These are phyloP conservation scores for Coemansia sp. DNA, from an alignment of 192 early-diverging fungal genomes.

Conservation along the genomic window DNA sequence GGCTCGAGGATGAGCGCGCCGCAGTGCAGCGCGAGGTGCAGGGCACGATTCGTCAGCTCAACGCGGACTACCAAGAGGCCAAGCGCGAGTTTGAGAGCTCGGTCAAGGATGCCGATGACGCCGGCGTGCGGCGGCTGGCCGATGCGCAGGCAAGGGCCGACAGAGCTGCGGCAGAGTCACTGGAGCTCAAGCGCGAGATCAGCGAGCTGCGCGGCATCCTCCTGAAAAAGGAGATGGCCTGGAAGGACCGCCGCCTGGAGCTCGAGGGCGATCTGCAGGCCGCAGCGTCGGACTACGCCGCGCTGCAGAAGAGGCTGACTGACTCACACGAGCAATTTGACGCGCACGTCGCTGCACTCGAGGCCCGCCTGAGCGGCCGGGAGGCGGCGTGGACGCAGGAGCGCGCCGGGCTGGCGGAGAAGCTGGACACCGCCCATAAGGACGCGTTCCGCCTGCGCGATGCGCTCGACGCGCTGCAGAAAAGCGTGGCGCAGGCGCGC, in stretches of 20 bases:
- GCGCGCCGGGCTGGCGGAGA: constrained; percentile 34
- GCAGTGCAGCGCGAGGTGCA: constrained; percentile 40
- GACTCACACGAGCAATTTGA: constrained; percentile 20
- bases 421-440: constrained; percentile 53
- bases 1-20: constrained; percentile 45
- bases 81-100: constrained; percentile 43
- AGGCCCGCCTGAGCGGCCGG: constrained; percentile 18
- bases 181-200: constrained; percentile 32
- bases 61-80: constrained; percentile 28
- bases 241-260: constrained; percentile 39
- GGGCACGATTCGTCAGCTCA: constrained; percentile 43
- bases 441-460: constrained; percentile 51
- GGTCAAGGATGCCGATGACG: constrained; percentile 41
- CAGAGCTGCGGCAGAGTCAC: constrained; percentile 23
- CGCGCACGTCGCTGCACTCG: constrained; percentile 2
- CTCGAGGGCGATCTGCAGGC: constrained; percentile 38
- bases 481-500: constrained; percentile 26
- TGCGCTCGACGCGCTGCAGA: constrained; percentile 30
- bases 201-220: constrained; percentile 53
- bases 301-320: constrained; percentile 22
- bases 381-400: constrained; percentile 40
- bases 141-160: constrained; percentile 44
- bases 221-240: constrained; percentile 46
- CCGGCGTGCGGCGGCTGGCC: constrained; percentile 23
- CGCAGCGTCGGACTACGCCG: constrained; percentile 40